Evolutionary conservation across 805 yeast species (phyloP).

Genomic region (Pichia rugopelliculosa): DNA sequence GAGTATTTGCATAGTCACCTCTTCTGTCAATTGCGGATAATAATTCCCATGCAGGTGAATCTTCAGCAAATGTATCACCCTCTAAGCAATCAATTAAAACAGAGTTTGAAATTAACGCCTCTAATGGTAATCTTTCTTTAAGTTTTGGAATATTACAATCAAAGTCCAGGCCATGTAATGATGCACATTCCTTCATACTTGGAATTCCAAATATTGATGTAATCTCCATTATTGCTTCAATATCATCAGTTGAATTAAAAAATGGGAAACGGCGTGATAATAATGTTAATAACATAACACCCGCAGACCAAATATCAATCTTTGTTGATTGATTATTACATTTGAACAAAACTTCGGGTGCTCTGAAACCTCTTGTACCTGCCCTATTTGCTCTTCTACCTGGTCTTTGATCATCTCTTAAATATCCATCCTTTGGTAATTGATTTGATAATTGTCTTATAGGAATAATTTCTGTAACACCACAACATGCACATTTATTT

Average conservation of each 20-base stretch:
- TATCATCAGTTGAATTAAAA: conserved; percentile 89
- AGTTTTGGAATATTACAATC: conserved; percentile 56
- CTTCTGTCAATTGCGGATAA: conserved; percentile 40
- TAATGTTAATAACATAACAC: conserved; percentile 75
- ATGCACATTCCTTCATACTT: conserved; percentile 68
- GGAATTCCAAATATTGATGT: conserved; percentile 72
- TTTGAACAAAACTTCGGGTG: conserved; percentile 86
- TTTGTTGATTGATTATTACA: conserved; percentile 77
- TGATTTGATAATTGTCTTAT: conserved; percentile 25
- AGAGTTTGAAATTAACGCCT: conserved; percentile 37
- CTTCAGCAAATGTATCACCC: conserved; percentile 57
- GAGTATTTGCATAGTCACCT: conserved; percentile 32
- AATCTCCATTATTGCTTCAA: conserved; percentile 82
- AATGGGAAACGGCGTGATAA: conserved; percentile 81
- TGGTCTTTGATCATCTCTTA: conserved; percentile 80
- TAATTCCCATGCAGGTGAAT: conserved; percentile 66
- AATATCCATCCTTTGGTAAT: conserved; percentile 51
- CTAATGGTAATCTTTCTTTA: conserved; percentile 33
- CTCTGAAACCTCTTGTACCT: conserved; percentile 91
- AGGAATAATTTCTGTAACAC: conserved; percentile 19
- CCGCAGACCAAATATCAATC: conserved; percentile 90
- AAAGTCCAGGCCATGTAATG: conserved; percentile 80
- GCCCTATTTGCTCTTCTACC: conserved; percentile 94
- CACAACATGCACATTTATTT: conserved; percentile 50
- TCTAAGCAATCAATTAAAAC: conserved; percentile 38